Percentiles rank a stretch among this genome's conserved stretches.
Evolutionary conservation across 495 filamentous ascomycete species (phyloP).

Genomic region (Acidiella bohemica): DNA sequence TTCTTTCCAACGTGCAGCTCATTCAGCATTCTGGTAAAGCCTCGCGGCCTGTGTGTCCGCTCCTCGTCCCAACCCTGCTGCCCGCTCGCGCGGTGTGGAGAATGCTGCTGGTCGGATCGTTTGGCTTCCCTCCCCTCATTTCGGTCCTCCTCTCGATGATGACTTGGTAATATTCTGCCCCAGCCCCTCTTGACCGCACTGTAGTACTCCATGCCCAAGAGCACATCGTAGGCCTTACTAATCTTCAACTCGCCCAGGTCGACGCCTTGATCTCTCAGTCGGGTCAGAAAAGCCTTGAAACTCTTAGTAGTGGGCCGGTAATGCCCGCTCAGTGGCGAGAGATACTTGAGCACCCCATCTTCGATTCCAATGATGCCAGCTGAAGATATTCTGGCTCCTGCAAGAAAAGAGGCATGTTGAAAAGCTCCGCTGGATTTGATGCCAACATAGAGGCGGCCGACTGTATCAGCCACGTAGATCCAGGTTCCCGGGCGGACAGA

Average conservation of each 20-base stretch:
- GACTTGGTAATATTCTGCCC: conserved; percentile 30
- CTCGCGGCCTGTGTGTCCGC: too few relatives aligned
- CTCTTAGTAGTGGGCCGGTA: conserved; percentile 69
- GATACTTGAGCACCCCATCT: conserved; percentile 51
- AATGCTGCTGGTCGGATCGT: too few relatives aligned
- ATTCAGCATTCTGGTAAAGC: too few relatives aligned
- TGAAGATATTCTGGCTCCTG: conserved; percentile 67
- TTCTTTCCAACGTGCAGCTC: too few relatives aligned
- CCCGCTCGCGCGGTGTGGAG: too few relatives aligned
- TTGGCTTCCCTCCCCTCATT: too few relatives aligned
- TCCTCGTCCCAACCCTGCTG: too few relatives aligned
- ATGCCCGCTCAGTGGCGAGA: conserved; percentile 55
- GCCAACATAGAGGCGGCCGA: conserved; percentile 72
- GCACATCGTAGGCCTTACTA: conserved; percentile 61
- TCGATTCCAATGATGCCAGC: conserved; percentile 76
- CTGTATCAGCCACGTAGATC: conserved; percentile 66
- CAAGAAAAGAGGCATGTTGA: conserved; percentile 77
- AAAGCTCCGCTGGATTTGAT: conserved; percentile 80
- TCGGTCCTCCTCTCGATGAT: too few relatives aligned
- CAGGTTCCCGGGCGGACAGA: conserved; percentile 64
- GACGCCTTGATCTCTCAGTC: conserved; percentile 54
- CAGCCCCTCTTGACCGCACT: conserved; percentile 41
- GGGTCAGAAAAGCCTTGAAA: conserved; percentile 65
- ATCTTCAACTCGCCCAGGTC: conserved; percentile 68
- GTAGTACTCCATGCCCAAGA: conserved; percentile 72